phyloP scores from a whole-genome alignment of 2,329 filamentous ascomycete genomes.

The Gaeumannomyces sp. region DNA sequence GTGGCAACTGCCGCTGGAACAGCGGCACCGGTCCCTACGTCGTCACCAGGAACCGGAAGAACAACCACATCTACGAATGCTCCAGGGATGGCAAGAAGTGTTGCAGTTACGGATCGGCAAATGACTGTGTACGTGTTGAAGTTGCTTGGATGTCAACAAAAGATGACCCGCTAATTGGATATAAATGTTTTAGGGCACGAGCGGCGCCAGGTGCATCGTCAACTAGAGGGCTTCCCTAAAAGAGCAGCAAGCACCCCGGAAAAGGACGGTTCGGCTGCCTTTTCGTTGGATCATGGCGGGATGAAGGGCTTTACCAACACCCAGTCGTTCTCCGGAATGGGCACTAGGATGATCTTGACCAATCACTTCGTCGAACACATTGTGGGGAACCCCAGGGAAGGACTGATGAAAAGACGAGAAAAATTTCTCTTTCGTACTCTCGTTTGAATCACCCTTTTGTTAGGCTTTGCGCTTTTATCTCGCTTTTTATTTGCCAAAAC shows the following conservation, averaged over 20 bases:
- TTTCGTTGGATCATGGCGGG: no score
- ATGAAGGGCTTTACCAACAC: no score
- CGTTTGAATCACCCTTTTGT: neutral
- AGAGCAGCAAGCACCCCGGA: no score
- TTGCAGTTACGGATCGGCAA: conserved; percentile 18
- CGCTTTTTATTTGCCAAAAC: no score
- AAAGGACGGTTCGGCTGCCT: no score
- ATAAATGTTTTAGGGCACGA: neutral
- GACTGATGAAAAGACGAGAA: no score
- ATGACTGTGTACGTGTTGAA: conserved; percentile 16
- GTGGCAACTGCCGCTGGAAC: conserved; percentile 20
- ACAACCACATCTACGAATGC: conserved; percentile 21
- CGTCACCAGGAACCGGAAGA: conserved; percentile 17
- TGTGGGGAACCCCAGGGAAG: no score
- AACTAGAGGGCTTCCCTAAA: neutral
- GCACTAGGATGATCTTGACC: no score
- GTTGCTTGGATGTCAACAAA: no score
- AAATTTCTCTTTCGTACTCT: neutral
- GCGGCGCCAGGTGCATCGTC: neutral
- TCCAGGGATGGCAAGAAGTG: conserved; percentile 16
- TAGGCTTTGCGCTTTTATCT: neutral
- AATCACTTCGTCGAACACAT: no score
- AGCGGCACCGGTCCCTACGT: conserved; percentile 13
- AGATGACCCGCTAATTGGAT: no score
- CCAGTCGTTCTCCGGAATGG: no score